These are phyloP conservation scores for Aspergillus hiratsukae DNA, from an alignment of 2,329 filamentous ascomycete genomes.

Conservation along the genomic window DNA sequence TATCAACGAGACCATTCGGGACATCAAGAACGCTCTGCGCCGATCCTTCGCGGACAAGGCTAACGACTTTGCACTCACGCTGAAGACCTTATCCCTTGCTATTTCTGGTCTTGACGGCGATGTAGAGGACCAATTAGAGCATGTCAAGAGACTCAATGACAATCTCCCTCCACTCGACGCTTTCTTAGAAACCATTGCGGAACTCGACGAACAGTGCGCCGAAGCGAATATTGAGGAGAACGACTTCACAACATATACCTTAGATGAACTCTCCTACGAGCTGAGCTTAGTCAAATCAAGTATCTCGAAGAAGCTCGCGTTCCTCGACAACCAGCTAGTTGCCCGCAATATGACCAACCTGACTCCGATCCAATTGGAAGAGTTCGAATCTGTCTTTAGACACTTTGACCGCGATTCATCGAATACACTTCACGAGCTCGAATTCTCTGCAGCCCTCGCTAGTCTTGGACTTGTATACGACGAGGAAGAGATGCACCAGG, in stretches of 20 bases:
- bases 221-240: conserved; percentile 99
- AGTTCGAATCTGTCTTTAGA: conserved; percentile 96
- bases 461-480: conserved; percentile 93
- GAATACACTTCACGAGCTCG: conserved; percentile 85
- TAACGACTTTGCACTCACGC: conserved; percentile 91
- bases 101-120: conserved; percentile 97
- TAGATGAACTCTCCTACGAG: conserved; percentile 94
- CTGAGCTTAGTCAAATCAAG: conserved; percentile 84
- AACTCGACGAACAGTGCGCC: conserved; percentile 79
- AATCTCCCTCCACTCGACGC: conserved; percentile 85
- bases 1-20: conserved; percentile 97
- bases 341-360: conserved; percentile 98
- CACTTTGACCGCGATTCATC: conserved; percentile 94
- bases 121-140: conserved; percentile 86
- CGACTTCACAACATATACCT: conserved; percentile 98
- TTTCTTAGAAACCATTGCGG: conserved; percentile 82
- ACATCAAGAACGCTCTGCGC: conserved; percentile 94
- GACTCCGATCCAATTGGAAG: conserved; percentile 94
- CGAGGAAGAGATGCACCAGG: conserved; percentile 96
- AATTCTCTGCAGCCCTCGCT: conserved; percentile 94
- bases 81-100: conserved; percentile 90
- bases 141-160: conserved; percentile 78
- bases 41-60: conserved; percentile 95
- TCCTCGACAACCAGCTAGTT: conserved; percentile 97
- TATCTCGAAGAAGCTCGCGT: conserved; percentile 92